Base-by-base conservation (phyloP, 371 early-diverging fungal species). In the Rhizomucor pusillus region DNA sequence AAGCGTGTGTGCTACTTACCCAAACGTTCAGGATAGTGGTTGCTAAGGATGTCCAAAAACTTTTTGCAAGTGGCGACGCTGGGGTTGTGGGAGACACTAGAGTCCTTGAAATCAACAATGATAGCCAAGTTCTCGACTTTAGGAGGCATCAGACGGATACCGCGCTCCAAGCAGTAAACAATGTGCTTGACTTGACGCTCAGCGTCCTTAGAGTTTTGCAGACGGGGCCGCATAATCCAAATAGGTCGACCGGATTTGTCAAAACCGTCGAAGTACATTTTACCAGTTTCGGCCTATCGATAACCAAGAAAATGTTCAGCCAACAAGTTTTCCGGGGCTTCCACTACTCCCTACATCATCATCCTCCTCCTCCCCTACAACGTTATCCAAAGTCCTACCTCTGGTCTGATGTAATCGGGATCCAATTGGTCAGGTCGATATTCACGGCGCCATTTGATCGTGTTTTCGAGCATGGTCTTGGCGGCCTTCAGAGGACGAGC, bases 11-110 rank as follows among this genome's bases (percentile, higher is more conserved):
- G 33, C 16, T 45, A 70, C 78, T 51, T 65, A 50, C 84, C 80
- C 41, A 92, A 68, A 23, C 90, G 79, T 66, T 95, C 95, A 3
- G 94, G 94, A 60, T 94, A 96, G 67, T 96, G 97, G 34, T 80
- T 80, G 20, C 82, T 83, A 10, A 96, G 68, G 22, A 91, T 82
- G 46, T 84, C 69, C 65, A 94, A 72, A 44, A 93, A 91, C 51
- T 89, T 82, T 43, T 85, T 81, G 4, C 94, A 83, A 5, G 90
- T 84, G 6, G 77, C 73, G 0, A 90, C 65, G 4, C 91, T 88
- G 19, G 90, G 85, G 22, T 87, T 80, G 35, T 82, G 89, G 39
- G 82, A 66, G 59, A 88, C 74, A 34, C 85, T 71, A 22, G 88
- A 70, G 52, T 85, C 81, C 16, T 86, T 84, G 53, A 88, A 91